Evolutionary conservation across 805 yeast species (phyloP).

Genomic region (Candida chauliodis): DNA sequence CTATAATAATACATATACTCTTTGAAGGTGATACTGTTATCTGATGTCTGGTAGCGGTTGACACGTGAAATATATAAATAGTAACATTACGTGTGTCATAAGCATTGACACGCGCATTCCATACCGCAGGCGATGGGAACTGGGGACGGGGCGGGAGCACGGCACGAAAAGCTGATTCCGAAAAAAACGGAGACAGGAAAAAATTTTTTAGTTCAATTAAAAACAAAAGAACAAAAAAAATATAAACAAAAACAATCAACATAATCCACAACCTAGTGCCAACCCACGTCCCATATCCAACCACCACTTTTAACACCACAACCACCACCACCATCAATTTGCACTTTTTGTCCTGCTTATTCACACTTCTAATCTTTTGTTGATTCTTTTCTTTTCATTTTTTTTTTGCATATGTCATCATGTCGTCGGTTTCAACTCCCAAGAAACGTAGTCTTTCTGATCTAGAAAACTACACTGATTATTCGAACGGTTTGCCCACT

Average conservation of each 20-base stretch:
- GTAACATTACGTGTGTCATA: too few relatives aligned
- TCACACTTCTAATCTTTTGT: neutral
- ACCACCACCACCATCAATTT: neutral
- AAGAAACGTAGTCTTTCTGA: slow-evolving; percentile 23
- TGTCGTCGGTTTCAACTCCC: slow-evolving; percentile 23
- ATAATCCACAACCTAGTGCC: too few relatives aligned
- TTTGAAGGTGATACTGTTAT: too few relatives aligned
- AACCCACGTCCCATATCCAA: too few relatives aligned
- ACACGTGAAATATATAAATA: too few relatives aligned
- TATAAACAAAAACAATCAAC: slow-evolving; percentile 6
- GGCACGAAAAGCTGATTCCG: too few relatives aligned
- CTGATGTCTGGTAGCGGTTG: too few relatives aligned
- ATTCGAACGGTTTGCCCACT: slow-evolving; percentile 15
- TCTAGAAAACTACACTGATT: slow-evolving; percentile 3
- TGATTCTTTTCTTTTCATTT: neutral
- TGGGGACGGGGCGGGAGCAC: too few relatives aligned
- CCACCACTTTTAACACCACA: neutral
- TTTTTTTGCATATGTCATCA: neutral
- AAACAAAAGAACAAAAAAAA: slow-evolving; percentile 4
- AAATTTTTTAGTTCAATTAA: too few relatives aligned
- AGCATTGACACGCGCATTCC: too few relatives aligned
- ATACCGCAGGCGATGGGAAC: too few relatives aligned
- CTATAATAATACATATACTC: neutral
- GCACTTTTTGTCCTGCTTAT: neutral
- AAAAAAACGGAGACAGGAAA: too few relatives aligned